Percentiles rank a stretch among this genome's conserved stretches.
Evolutionary conservation across 257 asterid genomes (phyloP).

Genomic region (Nicotiana tomentosiformis): DNA sequence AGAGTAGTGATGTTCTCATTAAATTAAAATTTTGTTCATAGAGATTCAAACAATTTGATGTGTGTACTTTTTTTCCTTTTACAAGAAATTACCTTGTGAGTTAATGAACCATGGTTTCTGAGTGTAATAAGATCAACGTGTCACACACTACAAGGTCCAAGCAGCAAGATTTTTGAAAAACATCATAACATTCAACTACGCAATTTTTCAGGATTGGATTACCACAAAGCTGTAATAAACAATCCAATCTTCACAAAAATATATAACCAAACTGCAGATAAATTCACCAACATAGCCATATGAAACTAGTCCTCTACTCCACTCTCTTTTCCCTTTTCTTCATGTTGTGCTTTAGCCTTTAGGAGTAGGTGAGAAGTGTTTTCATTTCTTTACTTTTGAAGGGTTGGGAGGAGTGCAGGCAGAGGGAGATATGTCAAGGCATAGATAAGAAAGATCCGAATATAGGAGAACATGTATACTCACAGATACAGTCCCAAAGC

Average conservation of each 20-base stretch:
- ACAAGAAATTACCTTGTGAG: neutral
- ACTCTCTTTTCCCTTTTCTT: neutral
- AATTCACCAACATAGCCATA: neutral
- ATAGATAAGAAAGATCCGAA: neutral
- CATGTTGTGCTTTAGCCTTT: neutral
- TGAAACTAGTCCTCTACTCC: neutral
- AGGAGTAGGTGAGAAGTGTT: neutral
- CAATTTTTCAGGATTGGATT: neutral
- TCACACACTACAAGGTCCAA: neutral
- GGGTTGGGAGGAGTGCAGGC: neutral
- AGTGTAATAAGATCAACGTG: neutral
- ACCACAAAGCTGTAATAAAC: neutral
- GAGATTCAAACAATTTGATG: neutral
- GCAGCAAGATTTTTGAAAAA: constrained; percentile 1
- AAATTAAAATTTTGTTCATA: neutral
- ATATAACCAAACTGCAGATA: neutral
- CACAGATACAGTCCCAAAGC: constrained; percentile 76
- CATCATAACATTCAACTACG: neutral
- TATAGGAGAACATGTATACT: constrained; percentile 26
- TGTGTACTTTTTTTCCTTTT: neutral
- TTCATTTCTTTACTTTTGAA: neutral
- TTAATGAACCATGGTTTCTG: neutral
- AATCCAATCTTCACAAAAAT: neutral
- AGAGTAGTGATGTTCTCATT: neutral
- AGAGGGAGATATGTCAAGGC: neutral